These are phyloP conservation scores for Penicillium ochrochloron DNA, from an alignment of 495 filamentous ascomycete species.

Conservation along the genomic window DNA sequence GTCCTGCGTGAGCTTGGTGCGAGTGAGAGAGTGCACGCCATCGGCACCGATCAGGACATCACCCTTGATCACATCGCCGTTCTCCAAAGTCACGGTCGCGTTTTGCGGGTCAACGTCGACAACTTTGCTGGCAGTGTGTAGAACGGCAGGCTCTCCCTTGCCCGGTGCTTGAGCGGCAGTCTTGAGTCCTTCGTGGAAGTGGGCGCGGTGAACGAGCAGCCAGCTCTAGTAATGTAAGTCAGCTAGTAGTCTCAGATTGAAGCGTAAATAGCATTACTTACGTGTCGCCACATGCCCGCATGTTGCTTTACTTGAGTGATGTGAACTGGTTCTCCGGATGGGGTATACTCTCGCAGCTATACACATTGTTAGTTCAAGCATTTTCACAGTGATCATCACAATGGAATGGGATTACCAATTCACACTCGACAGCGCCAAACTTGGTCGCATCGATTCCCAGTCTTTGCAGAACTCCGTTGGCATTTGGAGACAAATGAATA, in stretches of 20 bases:
- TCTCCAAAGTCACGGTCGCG: conserved; percentile 43
- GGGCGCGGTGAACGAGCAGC: conserved; percentile 56
- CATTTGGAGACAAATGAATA: conserved; percentile 59
- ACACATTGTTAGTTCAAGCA: conserved; percentile 6
- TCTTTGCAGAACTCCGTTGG: conserved; percentile 51
- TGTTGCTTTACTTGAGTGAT: conserved; percentile 38
- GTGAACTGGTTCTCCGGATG: conserved; percentile 39
- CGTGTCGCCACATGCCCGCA: conserved; percentile 44
- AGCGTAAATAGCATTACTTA: conserved; percentile 18
- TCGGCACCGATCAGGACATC: conserved; percentile 54
- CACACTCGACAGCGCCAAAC: conserved; percentile 42
- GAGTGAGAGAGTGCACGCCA: conserved; percentile 48
- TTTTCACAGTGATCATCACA: background rate
- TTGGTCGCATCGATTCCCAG: conserved; percentile 46
- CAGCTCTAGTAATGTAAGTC: conserved; percentile 39
- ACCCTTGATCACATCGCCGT: conserved; percentile 41
- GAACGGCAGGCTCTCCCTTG: conserved; percentile 43
- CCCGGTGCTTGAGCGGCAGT: conserved; percentile 43
- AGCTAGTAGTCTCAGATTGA: background rate
- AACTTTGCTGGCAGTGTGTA: conserved; percentile 51
- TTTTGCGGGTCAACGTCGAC: conserved; percentile 47
- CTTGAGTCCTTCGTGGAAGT: conserved; percentile 55
- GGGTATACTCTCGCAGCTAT: conserved; percentile 40
- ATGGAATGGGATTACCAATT: conserved; percentile 24
- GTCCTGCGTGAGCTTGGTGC: conserved; percentile 46